Evolutionary conservation across 73 alveolate genomes (phyloP).

Genomic region (Paramecium octaurelia): DNA sequence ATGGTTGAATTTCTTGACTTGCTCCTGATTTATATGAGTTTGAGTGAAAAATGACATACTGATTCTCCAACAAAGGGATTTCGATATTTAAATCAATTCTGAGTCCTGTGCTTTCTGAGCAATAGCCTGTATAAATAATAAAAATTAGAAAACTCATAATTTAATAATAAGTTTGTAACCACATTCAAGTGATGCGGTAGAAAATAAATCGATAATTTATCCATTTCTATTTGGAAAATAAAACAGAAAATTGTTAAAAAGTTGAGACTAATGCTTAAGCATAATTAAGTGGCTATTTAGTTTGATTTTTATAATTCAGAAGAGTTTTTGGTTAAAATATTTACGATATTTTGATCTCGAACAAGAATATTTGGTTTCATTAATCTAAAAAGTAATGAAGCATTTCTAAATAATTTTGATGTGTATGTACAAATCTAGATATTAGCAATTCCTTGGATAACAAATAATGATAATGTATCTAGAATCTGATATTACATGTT

Average conservation of each 20-base stretch:
- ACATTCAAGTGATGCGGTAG: not conserved
- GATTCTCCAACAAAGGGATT: not conserved
- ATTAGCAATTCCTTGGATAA: not conserved
- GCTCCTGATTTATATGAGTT: not conserved
- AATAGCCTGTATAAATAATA: not conserved
- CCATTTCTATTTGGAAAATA: not conserved
- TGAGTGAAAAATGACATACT: not conserved
- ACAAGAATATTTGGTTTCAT: not conserved
- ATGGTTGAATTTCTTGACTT: not conserved
- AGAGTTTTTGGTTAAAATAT: not conserved
- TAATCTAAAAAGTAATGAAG: not conserved
- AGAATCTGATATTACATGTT: not conserved
- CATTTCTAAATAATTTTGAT: not conserved
- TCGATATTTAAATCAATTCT: not conserved
- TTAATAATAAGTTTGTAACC: not conserved
- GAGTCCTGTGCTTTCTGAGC: not conserved
- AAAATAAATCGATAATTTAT: not conserved
- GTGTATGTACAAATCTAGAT: not conserved
- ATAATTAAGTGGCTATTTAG: not conserved
- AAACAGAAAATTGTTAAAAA: not conserved
- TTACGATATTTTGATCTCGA: not conserved
- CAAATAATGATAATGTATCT: too few species aligned
- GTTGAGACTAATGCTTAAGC: not conserved
- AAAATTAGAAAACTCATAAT: not conserved
- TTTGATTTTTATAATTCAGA: too few species aligned